Base-by-base conservation (phyloP, 2,329 filamentous ascomycete species). In the Botryotinia calthae region DNA sequence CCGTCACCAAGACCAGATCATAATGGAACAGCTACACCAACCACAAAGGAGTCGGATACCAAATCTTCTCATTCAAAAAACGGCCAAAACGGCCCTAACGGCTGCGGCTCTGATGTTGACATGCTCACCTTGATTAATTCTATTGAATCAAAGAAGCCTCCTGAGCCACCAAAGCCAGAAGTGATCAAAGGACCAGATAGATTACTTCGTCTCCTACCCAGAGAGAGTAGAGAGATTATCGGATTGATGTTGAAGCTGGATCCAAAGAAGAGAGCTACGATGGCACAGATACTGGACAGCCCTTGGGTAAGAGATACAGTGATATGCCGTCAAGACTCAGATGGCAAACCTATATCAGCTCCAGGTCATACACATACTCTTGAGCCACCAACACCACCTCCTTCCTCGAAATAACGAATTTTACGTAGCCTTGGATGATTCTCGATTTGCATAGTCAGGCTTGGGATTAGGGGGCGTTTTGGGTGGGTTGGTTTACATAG, bases 111-210 rank as follows among this genome's bases (percentile, higher is more conserved):
- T 42, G 65, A 56, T 56, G 34, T 51, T 42, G 40, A 37, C 10
- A 67, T 67, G 34, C 16, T 28, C 48, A 42, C 9, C 37, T 42
- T 70, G 25, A 63, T 70, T 46, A 62, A 44, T 20, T 63, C 67
- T 20, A 48, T 61, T 37, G 51, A 61, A 48, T 56, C n/a, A 8
- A 67, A 62, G 64, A 72, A 70, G 34, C 37, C 61, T 40, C 40
- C 76, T 28, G 75, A 79, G n/a, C 79, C 77, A 1, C 87, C 89
- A 48, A 90, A 88, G 63, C 75, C 79, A 12, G 92, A 95, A 80
- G 89, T 94, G 0, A 97, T 99, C 77, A 93, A 94, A 79, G 96
- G 96, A 0, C 96, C 96, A 2, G 97, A 95, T 92, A 89, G 96
- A 64, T 88, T 99, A 61, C 85, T 99, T 44, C 89, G 96, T 59